These are phyloP conservation scores for Gossypium herbaceum DNA, from an alignment of 345 rosid species.

Conservation along the genomic window DNA sequence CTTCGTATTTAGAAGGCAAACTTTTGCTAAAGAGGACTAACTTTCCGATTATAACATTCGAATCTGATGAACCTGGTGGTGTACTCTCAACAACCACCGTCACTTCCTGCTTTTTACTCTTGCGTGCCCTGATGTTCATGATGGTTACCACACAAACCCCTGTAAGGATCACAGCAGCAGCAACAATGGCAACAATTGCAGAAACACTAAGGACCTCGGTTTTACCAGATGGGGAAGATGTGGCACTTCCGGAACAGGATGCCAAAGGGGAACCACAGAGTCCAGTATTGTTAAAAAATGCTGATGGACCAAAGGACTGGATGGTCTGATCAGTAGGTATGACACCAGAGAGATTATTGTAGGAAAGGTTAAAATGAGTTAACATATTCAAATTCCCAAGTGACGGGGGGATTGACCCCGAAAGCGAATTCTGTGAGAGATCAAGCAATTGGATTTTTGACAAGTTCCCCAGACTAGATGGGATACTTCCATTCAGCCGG, in stretches of 20 bases:
- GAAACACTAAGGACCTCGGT: conserved; percentile 62
- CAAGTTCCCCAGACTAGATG: conserved; percentile 52
- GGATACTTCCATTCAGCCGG: conserved; percentile 65
- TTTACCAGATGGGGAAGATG: conserved; percentile 27
- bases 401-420: conserved; percentile 67
- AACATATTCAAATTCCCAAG: conserved; percentile 52
- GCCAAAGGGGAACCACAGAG: conserved; percentile 80
- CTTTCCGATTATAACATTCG: conserved; percentile 76
- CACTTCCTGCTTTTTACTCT: conserved; percentile 43
- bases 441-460: conserved; percentile 54
- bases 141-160: conserved; percentile 77
- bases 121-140: conserved; percentile 77
- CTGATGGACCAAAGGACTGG: conserved; percentile 59
- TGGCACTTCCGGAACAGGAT: conserved; percentile 47
- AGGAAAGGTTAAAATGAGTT: conserved; percentile 61
- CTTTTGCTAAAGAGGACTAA: conserved; percentile 91
- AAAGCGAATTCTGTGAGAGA: conserved; percentile 64
- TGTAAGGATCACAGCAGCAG: conserved; percentile 71
- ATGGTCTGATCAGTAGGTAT: conserved; percentile 50
- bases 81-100: conserved; percentile 64
- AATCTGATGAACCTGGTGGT: conserved; percentile 64
- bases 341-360: conserved; percentile 68
- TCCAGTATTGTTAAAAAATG: conserved; percentile 64
- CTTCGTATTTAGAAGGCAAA: conserved; percentile 89
- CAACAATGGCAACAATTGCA: conserved; percentile 76